These are phyloP conservation scores for Dictyostelium brefeldianum DNA, from an alignment of 78 protist species.

Conservation along the genomic window DNA sequence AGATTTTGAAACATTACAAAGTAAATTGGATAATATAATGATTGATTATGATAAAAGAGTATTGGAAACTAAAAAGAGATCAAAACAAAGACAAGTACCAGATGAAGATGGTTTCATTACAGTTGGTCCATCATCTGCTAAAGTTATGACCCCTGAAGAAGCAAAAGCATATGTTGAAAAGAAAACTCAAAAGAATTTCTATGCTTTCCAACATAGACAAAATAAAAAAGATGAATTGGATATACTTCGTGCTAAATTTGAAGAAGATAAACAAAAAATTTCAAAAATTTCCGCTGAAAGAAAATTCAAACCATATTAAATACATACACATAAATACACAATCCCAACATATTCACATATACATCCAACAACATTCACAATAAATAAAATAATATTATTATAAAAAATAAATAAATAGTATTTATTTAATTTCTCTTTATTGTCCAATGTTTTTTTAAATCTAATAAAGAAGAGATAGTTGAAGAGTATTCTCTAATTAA, in stretches of 20 bases:
- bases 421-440: neutral
- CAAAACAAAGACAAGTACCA: slow-evolving; percentile 23
- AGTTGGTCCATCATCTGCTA: slow-evolving; percentile 38
- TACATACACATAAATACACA: neutral
- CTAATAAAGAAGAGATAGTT: slow-evolving; percentile 52
- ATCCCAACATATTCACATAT: neutral
- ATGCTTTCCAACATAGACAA: slow-evolving; percentile 79
- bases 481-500: slow-evolving; percentile 41
- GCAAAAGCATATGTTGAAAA: slow-evolving; percentile 14
- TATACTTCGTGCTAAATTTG: slow-evolving; percentile 56
- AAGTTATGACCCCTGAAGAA: slow-evolving; percentile 27
- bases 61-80: neutral
- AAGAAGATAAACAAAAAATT: slow-evolving; percentile 76
- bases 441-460: slow-evolving; percentile 43
- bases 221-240: slow-evolving; percentile 69
- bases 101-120: slow-evolving; percentile 72
- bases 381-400: neutral
- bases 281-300: slow-evolving; percentile 47
- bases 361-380: too few species aligned
- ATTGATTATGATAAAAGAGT: slow-evolving; percentile 57
- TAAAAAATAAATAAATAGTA: neutral
- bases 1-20: slow-evolving; percentile 50
- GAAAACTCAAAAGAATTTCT: slow-evolving; percentile 57
- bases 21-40: slow-evolving; percentile 36
- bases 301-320: slow-evolving; percentile 78